Percentiles rank a stretch among this genome's conserved stretches.
Evolutionary conservation across 148 eudicot genomes (phyloP).

Genomic region (Camellia sinensis): DNA sequence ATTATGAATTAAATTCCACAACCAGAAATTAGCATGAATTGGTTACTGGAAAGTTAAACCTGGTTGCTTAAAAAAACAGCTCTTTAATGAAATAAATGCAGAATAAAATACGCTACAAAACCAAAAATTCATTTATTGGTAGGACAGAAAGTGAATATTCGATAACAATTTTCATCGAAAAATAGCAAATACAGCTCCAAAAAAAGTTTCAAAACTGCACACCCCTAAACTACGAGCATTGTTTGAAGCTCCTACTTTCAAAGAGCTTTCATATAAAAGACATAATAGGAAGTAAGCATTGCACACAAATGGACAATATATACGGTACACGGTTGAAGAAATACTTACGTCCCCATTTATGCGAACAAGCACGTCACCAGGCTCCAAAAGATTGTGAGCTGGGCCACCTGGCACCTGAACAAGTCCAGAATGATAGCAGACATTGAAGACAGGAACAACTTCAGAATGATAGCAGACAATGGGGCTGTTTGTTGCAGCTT

Average conservation of each 20-base stretch:
- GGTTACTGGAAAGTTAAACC: background rate
- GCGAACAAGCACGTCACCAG: conserved; percentile 94
- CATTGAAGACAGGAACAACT: background rate
- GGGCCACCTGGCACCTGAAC: conserved; percentile 97
- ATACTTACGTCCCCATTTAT: conserved; percentile 75
- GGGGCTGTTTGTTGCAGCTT: too few species aligned
- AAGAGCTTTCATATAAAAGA: background rate
- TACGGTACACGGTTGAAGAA: background rate
- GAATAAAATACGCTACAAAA: background rate
- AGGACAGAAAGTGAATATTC: background rate
- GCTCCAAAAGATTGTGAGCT: conserved; percentile 75
- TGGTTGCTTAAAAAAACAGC: background rate
- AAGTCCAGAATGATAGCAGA: conserved; percentile 15
- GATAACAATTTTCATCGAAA: background rate
- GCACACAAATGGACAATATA: background rate
- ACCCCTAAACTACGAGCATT: too few species aligned
- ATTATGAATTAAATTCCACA: background rate
- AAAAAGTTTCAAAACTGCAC: background rate
- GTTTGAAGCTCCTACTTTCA: background rate
- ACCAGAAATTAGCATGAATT: background rate
- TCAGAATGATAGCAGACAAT: too few species aligned
- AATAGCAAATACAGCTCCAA: background rate
- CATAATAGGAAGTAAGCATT: background rate
- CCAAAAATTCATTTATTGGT: background rate
- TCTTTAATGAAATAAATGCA: background rate